Base-by-base conservation (phyloP, 2,329 filamentous ascomycete genomes). In the Hypoxylon sp. region DNA sequence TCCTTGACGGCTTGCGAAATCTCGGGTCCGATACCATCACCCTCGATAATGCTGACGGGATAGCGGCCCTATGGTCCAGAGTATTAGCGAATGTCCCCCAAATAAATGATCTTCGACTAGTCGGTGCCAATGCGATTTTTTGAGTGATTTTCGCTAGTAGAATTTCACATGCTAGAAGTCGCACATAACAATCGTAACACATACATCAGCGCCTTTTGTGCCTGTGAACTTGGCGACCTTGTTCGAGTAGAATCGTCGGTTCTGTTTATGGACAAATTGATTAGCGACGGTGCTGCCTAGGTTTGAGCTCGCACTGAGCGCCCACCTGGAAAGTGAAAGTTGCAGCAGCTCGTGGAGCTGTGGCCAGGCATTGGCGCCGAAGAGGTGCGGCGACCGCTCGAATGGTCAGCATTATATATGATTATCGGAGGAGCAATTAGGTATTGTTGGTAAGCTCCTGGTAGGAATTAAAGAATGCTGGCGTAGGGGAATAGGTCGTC, bases 1-100 rank as follows among this genome's bases (percentile, higher is more conserved):
- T 98, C 93, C 90, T 98, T 99, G 79, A 99, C 94, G 55, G 96
- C 97, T 83, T 97, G 91, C 73, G 96, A 90, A 80, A 99, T 99
- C 85, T 99, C 95, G 72, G 96, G 96, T 69, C 96, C 96, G 81
- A 99, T 99, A 81, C 96, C 96, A 79, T 99, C 97, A 84, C 97
- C 96, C 88, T 99, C 97, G 74, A 99, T 99, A 83, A 99, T 87
- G 76, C 93, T 95, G 78, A 99, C 96, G 64, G 93, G 92, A 88
- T 91, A 99, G 83, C 96, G 96, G 79, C 96, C 96, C 93, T 97
- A 65, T 65, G 28, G 50, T 61, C 38, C 46, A 67, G 59, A 57
- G 64, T 63, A 68, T 75, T 60, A 75, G 73, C 65, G 38, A 70
- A 30, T 52, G 19, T 63, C 60, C 23, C 46, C 45, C 45, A 34